Evolutionary conservation across 1,139 yeast genomes (phyloP).

Genomic region (Geotrichum bryndzae): DNA sequence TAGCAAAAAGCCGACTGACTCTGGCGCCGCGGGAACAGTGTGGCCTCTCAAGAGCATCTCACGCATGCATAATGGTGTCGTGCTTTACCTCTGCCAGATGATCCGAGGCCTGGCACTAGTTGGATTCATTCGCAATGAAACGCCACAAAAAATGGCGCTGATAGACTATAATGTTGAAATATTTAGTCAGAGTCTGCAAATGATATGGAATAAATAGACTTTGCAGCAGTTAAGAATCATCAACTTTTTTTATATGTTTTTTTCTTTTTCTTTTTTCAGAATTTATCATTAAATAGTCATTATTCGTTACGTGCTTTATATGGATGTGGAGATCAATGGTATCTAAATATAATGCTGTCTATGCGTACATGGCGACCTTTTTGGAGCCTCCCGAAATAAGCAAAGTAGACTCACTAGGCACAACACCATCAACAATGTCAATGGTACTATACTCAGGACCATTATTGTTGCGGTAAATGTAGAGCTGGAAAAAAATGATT

Average conservation of each 20-base stretch:
- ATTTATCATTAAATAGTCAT: not conserved
- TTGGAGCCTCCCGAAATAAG: not conserved
- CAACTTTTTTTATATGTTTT: not conserved
- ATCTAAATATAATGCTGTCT: not conserved
- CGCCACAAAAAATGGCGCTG: constrained; percentile 49
- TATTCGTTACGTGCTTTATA: not conserved
- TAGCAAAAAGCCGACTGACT: not conserved
- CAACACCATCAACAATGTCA: constrained; percentile 1
- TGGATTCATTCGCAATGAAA: constrained; percentile 67
- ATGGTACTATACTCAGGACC: not conserved
- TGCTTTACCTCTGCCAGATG: constrained; percentile 82
- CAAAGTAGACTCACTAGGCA: constrained; percentile 2
- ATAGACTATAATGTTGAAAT: constrained; percentile 85
- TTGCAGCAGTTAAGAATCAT: not conserved
- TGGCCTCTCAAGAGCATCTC: constrained; percentile 61
- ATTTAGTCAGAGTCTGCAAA: constrained; percentile 70
- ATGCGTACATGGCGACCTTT: constrained; percentile 3
- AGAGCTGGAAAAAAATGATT: constrained; percentile 61
- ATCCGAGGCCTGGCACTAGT: constrained; percentile 88
- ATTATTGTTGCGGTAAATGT: constrained; percentile 29
- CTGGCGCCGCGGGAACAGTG: constrained; percentile 10
- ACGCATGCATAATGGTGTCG: constrained; percentile 72
- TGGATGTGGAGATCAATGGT: not conserved
- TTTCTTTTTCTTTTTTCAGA: not conserved
- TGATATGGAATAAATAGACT: constrained; percentile 52